Conservation (phyloP, 2,329 filamentous ascomycete genomes). For the Biscogniauxia mediterranea region DNA sequence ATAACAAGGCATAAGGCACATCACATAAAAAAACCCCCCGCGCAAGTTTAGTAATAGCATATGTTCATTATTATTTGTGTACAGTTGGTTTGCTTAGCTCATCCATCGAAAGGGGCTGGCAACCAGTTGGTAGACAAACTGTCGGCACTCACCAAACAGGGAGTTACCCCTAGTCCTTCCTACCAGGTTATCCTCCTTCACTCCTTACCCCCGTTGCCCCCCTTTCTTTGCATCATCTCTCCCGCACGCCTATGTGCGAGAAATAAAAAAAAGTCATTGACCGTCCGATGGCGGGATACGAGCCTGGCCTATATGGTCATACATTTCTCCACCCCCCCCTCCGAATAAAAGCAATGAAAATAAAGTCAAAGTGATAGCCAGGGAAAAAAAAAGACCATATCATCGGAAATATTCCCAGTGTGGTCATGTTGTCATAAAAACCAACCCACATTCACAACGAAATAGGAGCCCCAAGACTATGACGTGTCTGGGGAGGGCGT, state of each 20-base stretch:
- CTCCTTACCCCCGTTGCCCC: not conserved
- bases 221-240: constrained; percentile 20
- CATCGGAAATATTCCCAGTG: constrained; percentile 20
- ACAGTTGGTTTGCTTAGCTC: constrained; percentile 20
- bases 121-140: constrained; percentile 8
- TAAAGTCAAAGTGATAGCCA: constrained; percentile 3
- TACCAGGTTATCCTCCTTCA: constrained; percentile 18
- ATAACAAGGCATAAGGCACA: not conserved
- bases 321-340: constrained; percentile 15
- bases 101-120: constrained; percentile 3
- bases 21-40: not conserved
- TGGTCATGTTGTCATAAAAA: constrained; percentile 27
- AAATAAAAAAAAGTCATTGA: constrained; percentile 18
- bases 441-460: constrained; percentile 18
- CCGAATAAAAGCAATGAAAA: constrained; percentile 14
- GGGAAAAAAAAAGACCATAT: constrained; percentile 17
- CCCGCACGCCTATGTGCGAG: constrained; percentile 25
- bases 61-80: constrained; percentile 41
- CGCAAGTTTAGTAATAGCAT: constrained; percentile 3
- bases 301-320: constrained; percentile 14
- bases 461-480: constrained; percentile 13
- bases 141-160: constrained; percentile 19
- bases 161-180: constrained; percentile 11
- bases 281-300: constrained; percentile 11
- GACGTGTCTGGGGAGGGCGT: constrained; percentile 13